These are phyloP conservation scores for Cercospora sp. DNA, from an alignment of 2,329 filamentous ascomycete genomes.

Conservation along the genomic window DNA sequence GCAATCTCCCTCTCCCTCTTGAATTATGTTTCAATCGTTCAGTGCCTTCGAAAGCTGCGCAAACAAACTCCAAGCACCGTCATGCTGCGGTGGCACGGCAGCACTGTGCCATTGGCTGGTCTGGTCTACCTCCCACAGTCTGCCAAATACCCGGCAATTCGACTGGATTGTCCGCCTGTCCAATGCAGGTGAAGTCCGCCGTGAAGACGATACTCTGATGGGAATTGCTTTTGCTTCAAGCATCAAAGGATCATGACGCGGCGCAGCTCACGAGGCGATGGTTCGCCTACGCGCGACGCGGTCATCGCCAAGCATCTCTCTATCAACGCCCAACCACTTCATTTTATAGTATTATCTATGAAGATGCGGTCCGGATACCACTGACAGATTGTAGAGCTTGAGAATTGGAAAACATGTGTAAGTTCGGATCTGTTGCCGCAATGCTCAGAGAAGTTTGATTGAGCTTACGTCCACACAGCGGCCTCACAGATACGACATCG, in stretches of 20 bases:
- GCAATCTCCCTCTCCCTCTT: no score
- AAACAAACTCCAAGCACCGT: no score
- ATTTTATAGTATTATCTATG: background rate
- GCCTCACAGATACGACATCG: slow-evolving; percentile 20
- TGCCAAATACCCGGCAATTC: no score
- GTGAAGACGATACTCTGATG: background rate
- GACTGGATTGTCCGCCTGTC: background rate
- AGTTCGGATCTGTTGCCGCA: background rate
- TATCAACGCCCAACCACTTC: background rate
- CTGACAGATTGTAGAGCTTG: background rate
- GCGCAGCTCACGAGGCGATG: background rate
- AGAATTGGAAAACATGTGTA: slow-evolving; percentile 4
- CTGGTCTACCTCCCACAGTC: no score
- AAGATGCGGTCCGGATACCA: background rate
- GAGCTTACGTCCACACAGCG: slow-evolving; percentile 7
- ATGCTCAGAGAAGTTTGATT: no score
- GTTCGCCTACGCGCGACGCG: slow-evolving; percentile 3
- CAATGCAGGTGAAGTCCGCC: background rate
- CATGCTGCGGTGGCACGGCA: background rate
- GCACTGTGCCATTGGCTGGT: background rate
- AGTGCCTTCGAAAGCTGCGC: no score
- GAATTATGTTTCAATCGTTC: no score
- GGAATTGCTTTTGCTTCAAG: background rate
- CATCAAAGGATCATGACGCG: slow-evolving; percentile 1
- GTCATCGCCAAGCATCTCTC: background rate